Conservation (phyloP, 768 basidiomycete genomes). For the Mycena amicta region DNA sequence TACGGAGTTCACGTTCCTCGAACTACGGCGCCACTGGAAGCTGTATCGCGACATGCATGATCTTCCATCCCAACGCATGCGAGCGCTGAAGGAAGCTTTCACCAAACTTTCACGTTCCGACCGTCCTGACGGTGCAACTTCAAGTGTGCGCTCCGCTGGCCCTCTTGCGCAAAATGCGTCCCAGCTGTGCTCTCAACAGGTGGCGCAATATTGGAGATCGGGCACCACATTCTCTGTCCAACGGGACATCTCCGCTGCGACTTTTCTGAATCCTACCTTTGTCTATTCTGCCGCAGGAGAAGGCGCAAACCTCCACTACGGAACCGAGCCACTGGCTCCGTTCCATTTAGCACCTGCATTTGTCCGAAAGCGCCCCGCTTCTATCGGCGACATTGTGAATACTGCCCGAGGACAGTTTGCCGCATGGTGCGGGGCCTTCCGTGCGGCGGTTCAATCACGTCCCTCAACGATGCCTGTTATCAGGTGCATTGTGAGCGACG, state of each 20-base stretch:
- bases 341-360: slow-evolving; percentile 38
- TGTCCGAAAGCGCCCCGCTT: slow-evolving; percentile 9
- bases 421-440: slow-evolving; percentile 27
- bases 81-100: neutral
- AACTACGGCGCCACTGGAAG: slow-evolving; percentile 44
- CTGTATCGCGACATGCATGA: slow-evolving; percentile 33
- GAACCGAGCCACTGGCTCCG: slow-evolving; percentile 40
- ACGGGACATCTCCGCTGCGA: slow-evolving; percentile 23
- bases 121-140: slow-evolving; percentile 11
- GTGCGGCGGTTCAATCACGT: neutral
- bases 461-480: slow-evolving; percentile 28
- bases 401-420: slow-evolving; percentile 1
- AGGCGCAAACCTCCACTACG: slow-evolving; percentile 45
- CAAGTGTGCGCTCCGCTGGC: slow-evolving; percentile 42
- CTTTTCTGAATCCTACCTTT: slow-evolving; percentile 47
- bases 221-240: slow-evolving; percentile 37
- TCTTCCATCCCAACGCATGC: slow-evolving; percentile 23
- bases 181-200: slow-evolving; percentile 22
- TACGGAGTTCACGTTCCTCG: slow-evolving; percentile 37
- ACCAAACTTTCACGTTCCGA: neutral
- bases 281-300: slow-evolving; percentile 41
- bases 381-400: neutral
- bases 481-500: slow-evolving; percentile 46
- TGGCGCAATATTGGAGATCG: slow-evolving; percentile 39
- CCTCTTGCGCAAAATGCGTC: slow-evolving; percentile 29